Conservation (phyloP, 2,329 filamentous ascomycete genomes). For the Diaporthe vaccinii region DNA sequence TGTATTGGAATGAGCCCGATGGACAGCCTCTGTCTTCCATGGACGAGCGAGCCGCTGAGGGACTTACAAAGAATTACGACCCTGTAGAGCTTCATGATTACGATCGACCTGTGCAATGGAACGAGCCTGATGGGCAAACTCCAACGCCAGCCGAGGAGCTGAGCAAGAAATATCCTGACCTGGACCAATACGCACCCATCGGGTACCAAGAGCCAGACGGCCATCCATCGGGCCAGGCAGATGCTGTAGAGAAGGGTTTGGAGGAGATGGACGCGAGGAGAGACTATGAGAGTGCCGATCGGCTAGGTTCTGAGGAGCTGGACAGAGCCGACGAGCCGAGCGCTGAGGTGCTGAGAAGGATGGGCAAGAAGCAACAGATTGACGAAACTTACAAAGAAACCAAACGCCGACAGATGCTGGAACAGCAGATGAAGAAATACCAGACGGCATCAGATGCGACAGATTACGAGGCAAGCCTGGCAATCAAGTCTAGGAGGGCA, state of each 20-base stretch:
- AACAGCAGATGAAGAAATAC: slow-evolving; percentile 48
- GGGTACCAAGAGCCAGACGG: slow-evolving; percentile 53
- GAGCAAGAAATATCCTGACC: slow-evolving; percentile 53
- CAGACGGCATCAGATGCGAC: slow-evolving; percentile 48
- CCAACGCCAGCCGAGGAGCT: slow-evolving; percentile 41
- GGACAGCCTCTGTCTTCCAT: slow-evolving; percentile 21
- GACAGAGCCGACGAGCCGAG: slow-evolving; percentile 50
- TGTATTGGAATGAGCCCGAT: slow-evolving; percentile 45
- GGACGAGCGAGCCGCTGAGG: slow-evolving; percentile 10
- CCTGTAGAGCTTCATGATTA: neutral
- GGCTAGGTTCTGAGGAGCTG: neutral
- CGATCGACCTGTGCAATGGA: neutral
- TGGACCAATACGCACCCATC: slow-evolving; percentile 47
- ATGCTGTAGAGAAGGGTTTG: slow-evolving; percentile 53
- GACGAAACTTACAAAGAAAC: neutral
- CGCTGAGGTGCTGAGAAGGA: slow-evolving; percentile 42
- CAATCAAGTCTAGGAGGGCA: slow-evolving; percentile 43
- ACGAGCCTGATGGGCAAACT: slow-evolving; percentile 19
- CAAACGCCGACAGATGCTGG: slow-evolving; percentile 47
- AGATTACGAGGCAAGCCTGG: slow-evolving; percentile 47
- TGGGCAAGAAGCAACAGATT: slow-evolving; percentile 34
- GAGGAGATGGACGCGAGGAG: slow-evolving; percentile 55
- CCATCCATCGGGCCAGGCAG: slow-evolving; percentile 47
- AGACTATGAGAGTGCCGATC: slow-evolving; percentile 22
- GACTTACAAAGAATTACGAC: neutral